phyloP scores from a whole-genome alignment of 164 flowering plant genomes.

The Magnolia changhungtana region DNA sequence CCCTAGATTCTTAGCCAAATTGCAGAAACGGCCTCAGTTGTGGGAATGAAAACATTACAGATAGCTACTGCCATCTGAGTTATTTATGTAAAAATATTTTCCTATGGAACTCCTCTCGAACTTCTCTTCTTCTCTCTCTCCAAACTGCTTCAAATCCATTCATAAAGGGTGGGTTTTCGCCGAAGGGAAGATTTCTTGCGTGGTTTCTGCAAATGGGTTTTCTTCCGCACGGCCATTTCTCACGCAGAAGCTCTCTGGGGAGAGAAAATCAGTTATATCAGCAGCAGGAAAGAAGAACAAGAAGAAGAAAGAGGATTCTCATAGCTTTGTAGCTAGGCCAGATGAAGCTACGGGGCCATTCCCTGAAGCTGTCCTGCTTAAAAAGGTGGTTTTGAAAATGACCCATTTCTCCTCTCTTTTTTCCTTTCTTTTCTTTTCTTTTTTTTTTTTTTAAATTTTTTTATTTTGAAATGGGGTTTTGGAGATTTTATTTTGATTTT shows the following conservation, averaged over 20 bases:
- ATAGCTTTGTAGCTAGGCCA: conserved; percentile 55
- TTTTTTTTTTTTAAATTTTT: no score
- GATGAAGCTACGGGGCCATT: conserved; percentile 73
- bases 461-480: not conserved
- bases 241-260: conserved; percentile 19
- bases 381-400: conserved; percentile 44
- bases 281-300: conserved; percentile 8
- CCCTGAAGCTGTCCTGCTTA: conserved; percentile 88
- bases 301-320: conserved; percentile 43
- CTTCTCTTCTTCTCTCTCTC: conserved; percentile 20
- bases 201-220: conserved; percentile 21
- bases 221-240: conserved; percentile 17
- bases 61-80: not conserved
- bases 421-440: not conserved
- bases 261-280: conserved; percentile 26
- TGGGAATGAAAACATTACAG: not conserved
- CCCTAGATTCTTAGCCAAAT: no score
- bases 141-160: conserved; percentile 10
- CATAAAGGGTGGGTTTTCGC: not conserved
- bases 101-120: conserved; percentile 35
- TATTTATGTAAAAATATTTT: not conserved
- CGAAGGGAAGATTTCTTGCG: conserved; percentile 4
- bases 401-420: not conserved
- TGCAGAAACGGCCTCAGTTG: not conserved
- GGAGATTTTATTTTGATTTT: not conserved